A percentile compares a stretch with the other conserved stretches of the same genome.
Evolutionary conservation across 352 stramenopile species (phyloP).

Genomic region (Aphanomyces euteiches): DNA sequence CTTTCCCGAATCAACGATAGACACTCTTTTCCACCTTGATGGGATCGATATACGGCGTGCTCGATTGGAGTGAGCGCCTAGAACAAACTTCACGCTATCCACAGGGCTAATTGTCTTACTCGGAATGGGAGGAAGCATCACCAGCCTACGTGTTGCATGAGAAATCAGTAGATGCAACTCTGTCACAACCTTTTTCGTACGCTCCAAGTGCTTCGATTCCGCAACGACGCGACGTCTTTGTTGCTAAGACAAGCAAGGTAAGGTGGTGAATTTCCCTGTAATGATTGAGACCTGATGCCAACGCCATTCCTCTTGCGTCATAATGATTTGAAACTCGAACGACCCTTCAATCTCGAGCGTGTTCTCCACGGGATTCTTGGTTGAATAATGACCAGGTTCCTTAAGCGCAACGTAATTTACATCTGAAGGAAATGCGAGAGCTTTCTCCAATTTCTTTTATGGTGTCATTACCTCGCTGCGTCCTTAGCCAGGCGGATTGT

Average conservation of each 20-base stretch:
- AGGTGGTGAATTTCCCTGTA: not conserved
- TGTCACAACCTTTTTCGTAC: slow-evolving; percentile 17
- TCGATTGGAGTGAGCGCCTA: slow-evolving; percentile 25
- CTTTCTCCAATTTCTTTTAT: too few relatives aligned
- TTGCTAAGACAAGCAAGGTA: slow-evolving; percentile 1
- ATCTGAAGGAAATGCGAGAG: not conserved
- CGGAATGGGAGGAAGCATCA: too few relatives aligned
- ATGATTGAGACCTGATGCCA: slow-evolving; percentile 11
- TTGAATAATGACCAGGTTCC: slow-evolving; percentile 27
- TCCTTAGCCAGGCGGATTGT: not conserved
- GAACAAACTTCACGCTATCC: not conserved
- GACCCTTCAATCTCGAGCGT: slow-evolving; percentile 23
- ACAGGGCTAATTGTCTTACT: too few relatives aligned
- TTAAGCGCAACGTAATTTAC: slow-evolving; percentile 26
- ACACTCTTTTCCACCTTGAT: slow-evolving; percentile 23
- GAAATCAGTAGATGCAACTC: not conserved
- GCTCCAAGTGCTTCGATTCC: slow-evolving; percentile 25
- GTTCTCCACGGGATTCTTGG: slow-evolving; percentile 24
- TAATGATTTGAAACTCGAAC: slow-evolving; percentile 32
- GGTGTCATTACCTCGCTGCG: too few relatives aligned
- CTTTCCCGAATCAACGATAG: slow-evolving; percentile 7
- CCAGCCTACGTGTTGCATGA: not conserved
- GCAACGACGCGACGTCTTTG: slow-evolving; percentile 18
- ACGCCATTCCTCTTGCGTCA: slow-evolving; percentile 26
- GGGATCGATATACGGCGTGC: slow-evolving; percentile 26